Base-by-base conservation (phyloP, 164 flowering plant species). In the Protea cynaroides region DNA sequence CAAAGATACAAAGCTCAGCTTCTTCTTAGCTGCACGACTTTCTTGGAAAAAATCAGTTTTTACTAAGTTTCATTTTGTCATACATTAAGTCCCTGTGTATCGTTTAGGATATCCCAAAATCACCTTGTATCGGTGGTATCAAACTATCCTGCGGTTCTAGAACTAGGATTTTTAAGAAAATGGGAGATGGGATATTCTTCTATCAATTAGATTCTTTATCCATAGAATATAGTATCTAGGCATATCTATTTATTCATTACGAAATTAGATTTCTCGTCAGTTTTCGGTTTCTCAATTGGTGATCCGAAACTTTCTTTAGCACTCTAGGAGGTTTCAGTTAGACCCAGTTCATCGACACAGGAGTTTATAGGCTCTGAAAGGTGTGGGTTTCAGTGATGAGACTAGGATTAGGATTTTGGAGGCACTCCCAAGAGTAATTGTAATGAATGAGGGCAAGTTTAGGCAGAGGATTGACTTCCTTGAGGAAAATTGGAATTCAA, bases 181-280 rank as follows among this genome's bases (percentile, higher is more conserved):
- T 88, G 93, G 95, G 70, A 80, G 72, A 18, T 54, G 65, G 74
- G 72, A n/a, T n/a, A n/a, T n/a, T n/a, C n/a, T n/a, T n/a, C n/a
- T n/a, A n/a, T n/a, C n/a, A n/a, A n/a, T n/a, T n/a, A n/a, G n/a
- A n/a, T n/a, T n/a, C n/a, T n/a, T n/a, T n/a, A n/a, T n/a, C n/a
- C n/a, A n/a, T n/a, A n/a, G n/a, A n/a, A n/a, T n/a, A n/a, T n/a
- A n/a, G n/a, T n/a, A n/a, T n/a, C n/a, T n/a, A n/a, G n/a, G n/a
- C n/a, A n/a, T n/a, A n/a, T n/a, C n/a, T n/a, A n/a, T n/a, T n/a
- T n/a, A n/a, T n/a, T n/a, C 29, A 62, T 84, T 66, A 37, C 68
- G 0, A 59, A 68, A 43, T 62, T 79, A 47, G 83, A 68, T 8
- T 11, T 62, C 49, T 63, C 29, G 46, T n/a, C n/a, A n/a, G n/a